A percentile compares a stretch with the other conserved stretches of the same genome.
Evolutionary conservation across 441 rosid species (phyloP).

Genomic region (Erodium trifolium): DNA sequence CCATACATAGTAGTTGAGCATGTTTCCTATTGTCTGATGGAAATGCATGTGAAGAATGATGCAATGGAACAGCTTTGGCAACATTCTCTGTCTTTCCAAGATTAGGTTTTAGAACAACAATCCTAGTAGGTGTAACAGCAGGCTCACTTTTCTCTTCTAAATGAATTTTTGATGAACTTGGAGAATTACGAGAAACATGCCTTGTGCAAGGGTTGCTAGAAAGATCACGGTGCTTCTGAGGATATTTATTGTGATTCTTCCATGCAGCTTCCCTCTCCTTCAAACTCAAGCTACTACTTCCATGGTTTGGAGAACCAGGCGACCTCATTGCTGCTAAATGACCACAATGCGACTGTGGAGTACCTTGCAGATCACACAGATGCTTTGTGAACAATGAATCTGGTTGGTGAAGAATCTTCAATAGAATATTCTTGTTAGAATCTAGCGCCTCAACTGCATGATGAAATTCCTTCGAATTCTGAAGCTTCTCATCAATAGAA

Average conservation of each 20-base stretch:
- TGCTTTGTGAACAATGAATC: slow-evolving; percentile 79
- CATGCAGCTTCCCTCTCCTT: slow-evolving; percentile 32
- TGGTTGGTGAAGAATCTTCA: slow-evolving; percentile 78
- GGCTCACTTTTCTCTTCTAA: slow-evolving; percentile 35
- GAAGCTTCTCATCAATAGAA: slow-evolving; percentile 62
- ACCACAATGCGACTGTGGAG: slow-evolving; percentile 34
- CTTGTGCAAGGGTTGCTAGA: slow-evolving; percentile 25
- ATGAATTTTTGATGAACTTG: slow-evolving; percentile 33
- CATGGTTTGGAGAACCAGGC: slow-evolving; percentile 29
- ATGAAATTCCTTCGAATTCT: slow-evolving; percentile 59
- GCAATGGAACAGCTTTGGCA: slow-evolving; percentile 35
- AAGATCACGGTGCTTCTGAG: slow-evolving; percentile 27
- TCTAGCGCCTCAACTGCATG: slow-evolving; percentile 74
- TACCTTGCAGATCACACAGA: slow-evolving; percentile 54
- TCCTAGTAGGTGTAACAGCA: slow-evolving; percentile 48
- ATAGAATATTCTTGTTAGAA: slow-evolving; percentile 62
- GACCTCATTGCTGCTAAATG: slow-evolving; percentile 31
- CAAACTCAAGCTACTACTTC: slow-evolving; percentile 22
- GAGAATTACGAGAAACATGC: slow-evolving; percentile 25
- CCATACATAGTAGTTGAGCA: slow-evolving; percentile 32
- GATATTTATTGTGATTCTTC: slow-evolving; percentile 28
- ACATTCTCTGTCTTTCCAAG: slow-evolving; percentile 44
- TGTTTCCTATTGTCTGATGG: slow-evolving; percentile 36
- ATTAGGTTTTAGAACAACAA: slow-evolving; percentile 89
- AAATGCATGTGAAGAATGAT: slow-evolving; percentile 41